Base-by-base conservation (phyloP, 192 early-diverging fungal species). In the Podila minutissima region DNA sequence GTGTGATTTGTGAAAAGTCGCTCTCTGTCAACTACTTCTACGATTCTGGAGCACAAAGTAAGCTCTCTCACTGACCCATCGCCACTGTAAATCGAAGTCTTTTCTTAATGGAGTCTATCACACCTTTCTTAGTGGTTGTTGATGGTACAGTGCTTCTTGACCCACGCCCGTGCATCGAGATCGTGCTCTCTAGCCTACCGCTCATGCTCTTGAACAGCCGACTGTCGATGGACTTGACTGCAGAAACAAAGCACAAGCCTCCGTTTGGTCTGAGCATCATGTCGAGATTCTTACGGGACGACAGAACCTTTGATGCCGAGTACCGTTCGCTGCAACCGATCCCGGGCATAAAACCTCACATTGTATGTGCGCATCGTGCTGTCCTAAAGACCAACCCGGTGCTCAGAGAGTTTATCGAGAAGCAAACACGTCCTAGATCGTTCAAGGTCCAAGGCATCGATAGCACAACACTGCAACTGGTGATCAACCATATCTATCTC, bases 401-500 rank as follows among this genome's bases (percentile, higher is more conserved):
- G 53, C 53, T 46, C 15, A 13, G 41, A 46, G 22, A 26, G n/a
- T 26, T 22, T 55, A n/a, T 55, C 22, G 0, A 9, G n/a, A 55
- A 55, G 24, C 53, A 55, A 24, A 26, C 13, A 0, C 20, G n/a
- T 24, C 53, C n/a, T 12, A 24, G 17, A 17, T 22, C 11, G 3
- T 26, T 55, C 19, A 62, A 62, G 13, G 31, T 67, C 2, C 7
- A 37, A 3, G 72, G 31, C 0, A 55, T 74, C 15, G 72, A 74
- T 32, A 5, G 19, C 10, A 31, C 37, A 1, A 46, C 59, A 8
- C 31, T 74, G 41, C 72, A 51, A 4, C 59, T 74, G 1, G 26
- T 67, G 32, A 59, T 67, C 72, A 74, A 74, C 9, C 66, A 61
- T 28, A 48, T 74, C 9, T 74, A 74, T 32, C 48, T 53, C 5